Percentiles rank a stretch among this genome's conserved stretches.
Evolutionary conservation across 805 yeast species (phyloP).

Genomic region (Ogataea henricii): DNA sequence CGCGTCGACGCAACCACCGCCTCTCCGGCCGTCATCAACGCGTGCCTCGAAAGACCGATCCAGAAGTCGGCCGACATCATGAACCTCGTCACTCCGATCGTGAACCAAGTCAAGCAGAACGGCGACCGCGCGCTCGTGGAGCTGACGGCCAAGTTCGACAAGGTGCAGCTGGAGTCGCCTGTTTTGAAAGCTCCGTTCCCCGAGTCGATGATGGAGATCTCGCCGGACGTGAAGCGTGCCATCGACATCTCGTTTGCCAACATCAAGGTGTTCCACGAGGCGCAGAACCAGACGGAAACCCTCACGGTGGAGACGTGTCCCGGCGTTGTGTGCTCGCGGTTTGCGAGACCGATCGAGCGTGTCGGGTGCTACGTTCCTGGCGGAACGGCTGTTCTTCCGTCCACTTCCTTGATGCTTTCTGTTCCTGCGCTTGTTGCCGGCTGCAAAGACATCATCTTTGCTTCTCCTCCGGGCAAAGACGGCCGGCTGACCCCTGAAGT

Average conservation of each 20-base stretch:
- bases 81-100: conserved; percentile 89
- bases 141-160: conserved; percentile 88
- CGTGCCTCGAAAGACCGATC: conserved; percentile 87
- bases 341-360: conserved; percentile 89
- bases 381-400: conserved; percentile 97
- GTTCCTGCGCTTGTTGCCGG: conserved; percentile 99
- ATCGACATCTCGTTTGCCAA: conserved; percentile 88
- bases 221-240: conserved; percentile 76
- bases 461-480: conserved; percentile 93
- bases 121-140: conserved; percentile 93
- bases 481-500: conserved; percentile 96
- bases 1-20: conserved; percentile 46
- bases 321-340: conserved; percentile 92
- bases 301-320: conserved; percentile 88
- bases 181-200: conserved; percentile 88
- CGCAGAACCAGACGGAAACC: conserved; percentile 76
- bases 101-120: conserved; percentile 67
- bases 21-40: conserved; percentile 47
- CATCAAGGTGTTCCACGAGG: conserved; percentile 89
- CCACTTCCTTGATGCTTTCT: conserved; percentile 97
- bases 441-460: conserved; percentile 86
- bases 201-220: conserved; percentile 66
- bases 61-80: conserved; percentile 91
- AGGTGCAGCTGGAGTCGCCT: conserved; percentile 70
- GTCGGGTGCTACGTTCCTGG: conserved; percentile 98